Base-by-base conservation (phyloP, 345 rosid genomes). In the Ceriops decandra region DNA sequence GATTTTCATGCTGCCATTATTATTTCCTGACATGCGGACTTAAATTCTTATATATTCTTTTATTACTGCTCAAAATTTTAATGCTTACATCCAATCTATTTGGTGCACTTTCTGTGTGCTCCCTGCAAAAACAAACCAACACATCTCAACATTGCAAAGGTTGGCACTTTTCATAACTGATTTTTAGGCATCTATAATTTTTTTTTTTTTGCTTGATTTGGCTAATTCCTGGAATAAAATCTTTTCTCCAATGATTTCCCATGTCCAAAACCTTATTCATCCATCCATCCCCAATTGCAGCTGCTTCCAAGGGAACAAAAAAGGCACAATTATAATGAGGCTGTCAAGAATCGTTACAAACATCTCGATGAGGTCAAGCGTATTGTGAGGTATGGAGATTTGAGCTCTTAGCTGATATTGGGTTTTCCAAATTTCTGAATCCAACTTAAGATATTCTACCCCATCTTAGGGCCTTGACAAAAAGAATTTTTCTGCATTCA, bases 341-440 rank as follows among this genome's bases (percentile, higher is more conserved):
- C 93, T 77, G 81, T 92, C 64, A 88, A 85, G 92, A 85, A 85
- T 56, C 92, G 97, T 7, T 95, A 90, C 81, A 85, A 87, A 83
- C 93, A 91, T 77, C 93, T 95, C 69, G 86, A 85, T 68, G 98
- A 95, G 82, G 78, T 95, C 78, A 88, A 91, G 82, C 90, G 96
- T 19, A 95, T 92, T 59, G 81, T 82, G 60, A 90, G 98, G 99
- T 95, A 67, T 58, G 65, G 1, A 28, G 3, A 67, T 17, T 62
- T 57, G 22, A 47, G 52, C 60, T 68, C 30, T 27, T 36, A 57
- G 56, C 15, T 21, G 19, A 35, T 22, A 28, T 7, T 52, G 60
- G 1, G 27, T 9, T 61, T 61, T 36, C 52, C n/a, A 24, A 51
- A n/a, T 17, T 36, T 9, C 17, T 6, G 30, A 57, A 20, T 26